Base-by-base conservation (phyloP, 805 yeast genomes). In the Saccharomyces paradoxus region DNA sequence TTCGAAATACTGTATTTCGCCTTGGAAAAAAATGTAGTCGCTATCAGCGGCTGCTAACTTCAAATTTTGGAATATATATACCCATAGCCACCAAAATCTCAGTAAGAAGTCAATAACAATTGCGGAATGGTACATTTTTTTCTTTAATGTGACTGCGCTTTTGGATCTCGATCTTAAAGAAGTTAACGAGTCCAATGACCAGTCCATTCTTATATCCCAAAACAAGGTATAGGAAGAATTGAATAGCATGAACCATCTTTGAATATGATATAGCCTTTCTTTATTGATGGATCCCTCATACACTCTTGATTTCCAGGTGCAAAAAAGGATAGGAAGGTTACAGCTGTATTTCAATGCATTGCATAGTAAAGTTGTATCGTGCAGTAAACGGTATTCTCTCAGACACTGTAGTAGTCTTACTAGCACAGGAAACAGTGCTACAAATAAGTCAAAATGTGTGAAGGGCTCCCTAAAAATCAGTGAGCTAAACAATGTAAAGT, bases 161-260 rank as follows among this genome's bases (percentile, higher is more conserved):
- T 31, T 60, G 26, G 13, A 49, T 41, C 60, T 52, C 14, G 50
- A 9, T 48, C 52, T 59, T 31, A 61, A 48, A 17, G 26, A 44
- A 1, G 52, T 75, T 62, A 86, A 74, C 8, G 86, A 63, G 10
- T 79, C 78, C 50, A 89, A 75, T 48, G 83, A 82, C 99, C 99
- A 94, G 72, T 94, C 99, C 78, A 82, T 81, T 51, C 79, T 78
- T 12, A 92, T 70, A 69, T 94, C 99, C 99, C 99, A 94, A 53
- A 81, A 72, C 56, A 89, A 87, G 14, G 96, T 80, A 68, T 87
- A 94, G 0, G 81, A 62, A 0, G 98, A 86, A 66, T 87, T 89
- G 46, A 87, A 62, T 1, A 84, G 63, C 56, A 78, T 82, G 61
- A 73, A 72, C 60, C 72, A 55, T 14, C 67, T 61, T 67, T 74